Evolutionary conservation across 805 yeast species (phyloP).

Genomic region (Starmerella geochares): DNA sequence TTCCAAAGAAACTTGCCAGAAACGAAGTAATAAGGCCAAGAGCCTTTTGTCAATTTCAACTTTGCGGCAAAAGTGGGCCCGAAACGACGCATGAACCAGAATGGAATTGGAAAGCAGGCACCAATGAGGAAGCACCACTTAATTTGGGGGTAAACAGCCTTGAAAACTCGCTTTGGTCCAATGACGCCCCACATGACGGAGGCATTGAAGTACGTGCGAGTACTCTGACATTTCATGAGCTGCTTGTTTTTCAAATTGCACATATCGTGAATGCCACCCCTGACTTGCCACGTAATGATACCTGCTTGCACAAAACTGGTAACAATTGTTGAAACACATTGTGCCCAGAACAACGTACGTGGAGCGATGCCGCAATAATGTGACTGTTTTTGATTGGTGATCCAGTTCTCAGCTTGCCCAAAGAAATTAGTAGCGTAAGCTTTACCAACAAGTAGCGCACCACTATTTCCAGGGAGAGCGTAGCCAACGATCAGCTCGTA

Average conservation of each 20-base stretch:
- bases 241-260: slow-evolving; percentile 27
- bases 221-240: slow-evolving; percentile 33
- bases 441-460: slow-evolving; percentile 43
- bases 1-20: slow-evolving; percentile 7
- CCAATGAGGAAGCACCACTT: slow-evolving; percentile 58
- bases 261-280: slow-evolving; percentile 30
- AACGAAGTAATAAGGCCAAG: slow-evolving; percentile 22
- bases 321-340: slow-evolving; percentile 28
- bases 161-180: slow-evolving; percentile 37
- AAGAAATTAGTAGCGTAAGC: slow-evolving; percentile 50
- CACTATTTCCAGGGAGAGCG: slow-evolving; percentile 46
- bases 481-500: slow-evolving; percentile 44
- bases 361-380: slow-evolving; percentile 54
- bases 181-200: slow-evolving; percentile 38
- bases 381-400: slow-evolving; percentile 44
- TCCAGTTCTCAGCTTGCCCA: slow-evolving; percentile 51
- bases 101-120: slow-evolving; percentile 26
- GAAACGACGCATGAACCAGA: slow-evolving; percentile 16
- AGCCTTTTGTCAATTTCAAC: background rate
- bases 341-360: slow-evolving; percentile 45
- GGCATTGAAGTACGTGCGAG: slow-evolving; percentile 40
- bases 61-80: background rate
- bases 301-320: slow-evolving; percentile 28
- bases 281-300: slow-evolving; percentile 30
- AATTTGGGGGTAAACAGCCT: slow-evolving; percentile 45